Evolutionary conservation across 2,329 filamentous ascomycete species (phyloP), one percentile per base, ranked within the genome.

Genomic region (Trichoderma hamatum): DNA sequence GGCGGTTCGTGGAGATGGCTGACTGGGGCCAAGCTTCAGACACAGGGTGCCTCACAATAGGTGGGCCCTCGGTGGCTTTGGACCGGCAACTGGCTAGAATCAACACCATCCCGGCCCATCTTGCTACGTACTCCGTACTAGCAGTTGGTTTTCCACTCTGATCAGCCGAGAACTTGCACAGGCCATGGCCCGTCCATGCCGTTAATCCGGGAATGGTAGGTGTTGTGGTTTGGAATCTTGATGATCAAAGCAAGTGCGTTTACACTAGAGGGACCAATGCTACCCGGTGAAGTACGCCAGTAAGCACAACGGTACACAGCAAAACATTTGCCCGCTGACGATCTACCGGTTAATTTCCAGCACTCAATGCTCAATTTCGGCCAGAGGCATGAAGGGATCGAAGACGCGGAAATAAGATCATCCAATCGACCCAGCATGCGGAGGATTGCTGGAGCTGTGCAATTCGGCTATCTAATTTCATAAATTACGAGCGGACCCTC

Each of bases 1-100:
- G 32, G 14, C 21, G 36, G 28, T 49, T 58, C 39, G 63, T 66
- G 64, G 55, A 26, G 32, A 52, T 26, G 16, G 30, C 26, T 61
- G 65, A n/a, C 36, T 30, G 21, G 67, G 61, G 67, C 36, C 21
- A 55, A 65, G 67, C 61, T 26, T 63, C 70, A 70, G 69, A 70
- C 70, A 62, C 36, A 55, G 65, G 55, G 62, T 32, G 70, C 62
- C 55, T 65, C 68, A 71, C 58, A 52, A 49, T 62, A 36, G 62
- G 70, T 69, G 69, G 69, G 39, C 56, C 64, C 52, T 19, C n/a
- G 63, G 32, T 19, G 59, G 59, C 39, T 16, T 16, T 62, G 39
- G 59, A 5, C 60, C n/a, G 54, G 24, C 36, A 36, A 67, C 64
- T 66, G 64, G 64, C 39, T 67, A 21, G 64, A 26, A 58, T 67